phyloP scores from a whole-genome alignment of 306 rosid species.

The Quillaja saponaria region DNA sequence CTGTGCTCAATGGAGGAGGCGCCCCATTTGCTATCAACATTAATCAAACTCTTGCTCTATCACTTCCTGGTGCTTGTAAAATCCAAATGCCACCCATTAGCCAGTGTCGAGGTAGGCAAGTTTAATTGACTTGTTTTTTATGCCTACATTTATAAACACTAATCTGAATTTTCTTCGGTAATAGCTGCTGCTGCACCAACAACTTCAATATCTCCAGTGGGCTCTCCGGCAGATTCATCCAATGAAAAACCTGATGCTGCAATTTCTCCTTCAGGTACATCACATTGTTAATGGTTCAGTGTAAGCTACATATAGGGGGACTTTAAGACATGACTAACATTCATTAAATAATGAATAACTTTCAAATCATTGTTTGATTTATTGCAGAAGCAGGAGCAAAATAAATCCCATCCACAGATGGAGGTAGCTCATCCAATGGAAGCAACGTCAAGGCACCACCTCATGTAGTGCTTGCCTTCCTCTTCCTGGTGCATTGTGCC shows the following conservation, averaged over 20 bases:
- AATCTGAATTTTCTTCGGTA: neutral
- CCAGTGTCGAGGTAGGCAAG: constrained; percentile 51
- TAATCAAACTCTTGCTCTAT: constrained; percentile 61
- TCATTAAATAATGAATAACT: neutral
- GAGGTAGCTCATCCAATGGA: constrained; percentile 48
- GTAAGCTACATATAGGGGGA: neutral
- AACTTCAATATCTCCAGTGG: constrained; percentile 33
- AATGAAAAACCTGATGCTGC: constrained; percentile 46
- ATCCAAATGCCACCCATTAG: constrained; percentile 63
- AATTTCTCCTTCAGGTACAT: constrained; percentile 46
- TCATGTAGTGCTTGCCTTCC: constrained; percentile 32
- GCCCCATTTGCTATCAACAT: constrained; percentile 53
- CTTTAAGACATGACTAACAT: neutral
- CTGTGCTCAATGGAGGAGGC: constrained; percentile 54
- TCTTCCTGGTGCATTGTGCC: constrained; percentile 38
- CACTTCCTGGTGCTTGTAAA: constrained; percentile 65
- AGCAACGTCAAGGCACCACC: constrained; percentile 36
- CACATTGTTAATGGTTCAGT: neutral
- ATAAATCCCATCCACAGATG: constrained; percentile 45
- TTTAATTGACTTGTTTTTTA: neutral
- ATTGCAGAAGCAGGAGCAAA: constrained; percentile 56
- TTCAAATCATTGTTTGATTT: constrained; percentile 1
- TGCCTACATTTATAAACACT: neutral
- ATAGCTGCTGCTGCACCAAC: neutral
- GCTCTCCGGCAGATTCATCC: constrained; percentile 47